These are phyloP conservation scores for Myriosclerotinia duriaeana DNA, from an alignment of 2,329 filamentous ascomycete species.

Conservation along the genomic window DNA sequence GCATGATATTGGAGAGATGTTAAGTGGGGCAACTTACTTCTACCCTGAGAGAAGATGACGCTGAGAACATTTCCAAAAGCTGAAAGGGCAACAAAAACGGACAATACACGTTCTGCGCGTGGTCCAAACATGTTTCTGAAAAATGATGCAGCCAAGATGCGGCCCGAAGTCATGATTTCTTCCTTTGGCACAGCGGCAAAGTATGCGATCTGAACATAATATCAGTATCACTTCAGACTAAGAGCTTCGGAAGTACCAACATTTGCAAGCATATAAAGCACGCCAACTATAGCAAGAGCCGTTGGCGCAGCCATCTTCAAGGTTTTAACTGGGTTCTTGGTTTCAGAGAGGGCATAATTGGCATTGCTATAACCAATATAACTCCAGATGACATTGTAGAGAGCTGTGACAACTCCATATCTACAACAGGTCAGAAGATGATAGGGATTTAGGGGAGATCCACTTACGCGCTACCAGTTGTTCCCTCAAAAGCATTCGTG, in stretches of 20 bases:
- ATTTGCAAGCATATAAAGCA: slow-evolving; percentile 67
- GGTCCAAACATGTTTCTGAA: slow-evolving; percentile 57
- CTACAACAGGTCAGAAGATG: slow-evolving; percentile 20
- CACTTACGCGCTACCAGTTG: slow-evolving; percentile 57
- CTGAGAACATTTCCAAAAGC: slow-evolving; percentile 67
- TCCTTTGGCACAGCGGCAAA: slow-evolving; percentile 58
- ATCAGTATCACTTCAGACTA: background rate
- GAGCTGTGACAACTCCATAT: slow-evolving; percentile 64
- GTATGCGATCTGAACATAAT: slow-evolving; percentile 53
- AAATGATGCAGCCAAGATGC: slow-evolving; percentile 54
- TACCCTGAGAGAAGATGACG: slow-evolving; percentile 67
- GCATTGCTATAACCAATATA: slow-evolving; percentile 69
- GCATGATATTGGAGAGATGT: background rate
- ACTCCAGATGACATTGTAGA: slow-evolving; percentile 72
- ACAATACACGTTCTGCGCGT: slow-evolving; percentile 57
- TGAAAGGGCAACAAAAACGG: slow-evolving; percentile 65
- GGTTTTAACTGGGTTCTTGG: slow-evolving; percentile 62
- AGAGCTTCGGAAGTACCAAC: slow-evolving; percentile 23
- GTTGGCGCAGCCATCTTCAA: slow-evolving; percentile 64
- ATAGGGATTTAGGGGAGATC: background rate
- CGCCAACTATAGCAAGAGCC: slow-evolving; percentile 56
- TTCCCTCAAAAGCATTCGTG: slow-evolving; percentile 62
- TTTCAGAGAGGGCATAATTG: slow-evolving; percentile 66
- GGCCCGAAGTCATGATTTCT: slow-evolving; percentile 52
- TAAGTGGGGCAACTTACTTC: slow-evolving; percentile 39